Conservation (phyloP, 78 protist species). For the Guillardia theta region DNA sequence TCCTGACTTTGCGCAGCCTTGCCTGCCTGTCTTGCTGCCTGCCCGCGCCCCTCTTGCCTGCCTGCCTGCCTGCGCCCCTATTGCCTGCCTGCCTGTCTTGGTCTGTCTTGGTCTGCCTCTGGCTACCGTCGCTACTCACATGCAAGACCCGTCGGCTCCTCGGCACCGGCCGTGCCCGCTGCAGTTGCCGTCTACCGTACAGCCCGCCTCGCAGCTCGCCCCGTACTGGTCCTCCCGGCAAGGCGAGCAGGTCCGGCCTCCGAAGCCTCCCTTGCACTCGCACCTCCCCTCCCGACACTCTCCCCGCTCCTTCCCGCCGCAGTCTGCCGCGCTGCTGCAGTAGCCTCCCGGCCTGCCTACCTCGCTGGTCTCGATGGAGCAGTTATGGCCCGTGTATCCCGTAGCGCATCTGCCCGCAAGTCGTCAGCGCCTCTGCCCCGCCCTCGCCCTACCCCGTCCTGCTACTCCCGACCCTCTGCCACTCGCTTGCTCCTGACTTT, state of each 20-base stretch:
- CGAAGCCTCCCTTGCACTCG: not conserved
- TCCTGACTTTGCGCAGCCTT: too few species aligned
- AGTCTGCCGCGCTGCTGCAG: too few species aligned
- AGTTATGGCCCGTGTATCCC: too few species aligned
- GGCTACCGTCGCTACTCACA: not conserved
- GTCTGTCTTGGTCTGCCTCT: not conserved
- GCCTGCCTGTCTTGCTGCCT: not conserved
- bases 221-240: not conserved
- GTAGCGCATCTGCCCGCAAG: too few species aligned
- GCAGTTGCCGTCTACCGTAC: not conserved
- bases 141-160: not conserved
- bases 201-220: not conserved
- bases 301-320: too few species aligned
- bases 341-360: too few species aligned
- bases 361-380: too few species aligned
- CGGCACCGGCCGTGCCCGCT: not conserved
- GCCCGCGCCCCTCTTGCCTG: not conserved
- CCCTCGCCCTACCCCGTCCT: too few species aligned
- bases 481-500: too few species aligned
- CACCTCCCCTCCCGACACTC: not conserved
- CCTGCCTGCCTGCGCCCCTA: not conserved
- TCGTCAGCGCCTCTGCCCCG: too few species aligned
- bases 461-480: too few species aligned
- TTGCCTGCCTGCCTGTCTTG: not conserved
- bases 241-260: not conserved